Base-by-base conservation (phyloP, 208 protist genomes). In the Herpetomonas samuelpessoai region DNA sequence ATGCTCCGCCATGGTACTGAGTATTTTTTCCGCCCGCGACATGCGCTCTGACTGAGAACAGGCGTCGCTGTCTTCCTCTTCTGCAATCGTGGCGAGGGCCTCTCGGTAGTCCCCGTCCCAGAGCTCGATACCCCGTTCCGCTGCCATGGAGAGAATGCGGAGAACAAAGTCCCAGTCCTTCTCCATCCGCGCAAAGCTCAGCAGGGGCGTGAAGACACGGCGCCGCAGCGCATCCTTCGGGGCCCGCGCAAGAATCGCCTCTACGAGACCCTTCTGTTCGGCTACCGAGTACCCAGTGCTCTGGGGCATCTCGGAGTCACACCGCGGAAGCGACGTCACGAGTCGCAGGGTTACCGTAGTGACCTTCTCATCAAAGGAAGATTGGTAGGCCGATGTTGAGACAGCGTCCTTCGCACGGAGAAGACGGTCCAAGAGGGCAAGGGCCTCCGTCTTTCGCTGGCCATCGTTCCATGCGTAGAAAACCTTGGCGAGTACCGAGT, bases 61-160 rank as follows among this genome's bases (percentile, higher is more conserved):
- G 30, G 27, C 47, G 12, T 27, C 18, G 0, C n/a, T 44, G 0
- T 22, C 22, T 9, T 65, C 44, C 3, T 50, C n/a, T 1, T 89
- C 28, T 27, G 50, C n/a, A 2, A 91, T 35, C 31, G 66, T 75
- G 24, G 14, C 10, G n/a, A 95, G 57, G 10, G 92, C 22, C 26
- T 80, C 57, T 39, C 83, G 41, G 49, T 79, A 95, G 65, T 95
- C 88, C 2, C 53, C 74, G 71, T 95, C 88, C 86, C 88, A 95
- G 54, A 95, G 70, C 69, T 92, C 84, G 16, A 91, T 67, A 7
- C 44, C 49, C 46, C 75, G 76, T 3, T 38, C 41, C 29, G 46
- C 24, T 4, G 68, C 79, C 49, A 78, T 39, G 4, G 45, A 50
- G 2, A 94, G 68, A 22, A 85, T 70, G 21, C 79, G 52, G 27